Evolutionary conservation across 1,284 basidiomycete species (phyloP).

Genomic region (Cryptococcus hybrid): DNA sequence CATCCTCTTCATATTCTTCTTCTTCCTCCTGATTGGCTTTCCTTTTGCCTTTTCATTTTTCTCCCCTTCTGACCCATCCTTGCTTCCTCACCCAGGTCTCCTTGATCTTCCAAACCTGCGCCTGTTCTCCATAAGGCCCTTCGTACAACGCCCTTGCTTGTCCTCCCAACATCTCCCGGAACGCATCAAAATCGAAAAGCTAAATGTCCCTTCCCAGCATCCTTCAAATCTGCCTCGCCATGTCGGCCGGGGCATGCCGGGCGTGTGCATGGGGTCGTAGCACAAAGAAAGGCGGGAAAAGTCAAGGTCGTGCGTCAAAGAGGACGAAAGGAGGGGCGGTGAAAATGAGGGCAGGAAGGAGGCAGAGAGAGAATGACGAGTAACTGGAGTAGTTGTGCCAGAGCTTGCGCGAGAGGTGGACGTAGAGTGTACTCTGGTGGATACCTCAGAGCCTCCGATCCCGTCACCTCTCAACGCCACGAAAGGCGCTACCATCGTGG

Average conservation of each 20-base stretch:
- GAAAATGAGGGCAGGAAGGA: neutral
- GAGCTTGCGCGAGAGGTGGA: too few species aligned
- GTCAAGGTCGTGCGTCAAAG: constrained; percentile 25
- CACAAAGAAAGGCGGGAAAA: constrained; percentile 48
- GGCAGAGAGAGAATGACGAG: neutral
- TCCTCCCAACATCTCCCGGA: constrained; percentile 50
- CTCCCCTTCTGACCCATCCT: constrained; percentile 24
- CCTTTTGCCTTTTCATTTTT: constrained; percentile 12
- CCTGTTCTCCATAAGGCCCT: constrained; percentile 56
- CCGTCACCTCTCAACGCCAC: constrained; percentile 3
- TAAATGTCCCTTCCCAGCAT: constrained; percentile 57
- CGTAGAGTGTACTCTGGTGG: too few species aligned
- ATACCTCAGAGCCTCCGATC: neutral
- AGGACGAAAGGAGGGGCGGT: constrained; percentile 13
- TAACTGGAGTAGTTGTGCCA: too few species aligned
- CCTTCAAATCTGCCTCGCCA: constrained; percentile 52
- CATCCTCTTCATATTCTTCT: neutral
- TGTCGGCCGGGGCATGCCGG: constrained; percentile 48
- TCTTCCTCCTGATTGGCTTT: constrained; percentile 9
- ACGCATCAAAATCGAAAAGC: constrained; percentile 57
- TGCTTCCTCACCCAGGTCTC: constrained; percentile 52
- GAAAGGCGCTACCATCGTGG: constrained; percentile 8
- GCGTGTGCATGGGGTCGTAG: constrained; percentile 45
- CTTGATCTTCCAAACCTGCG: constrained; percentile 57
- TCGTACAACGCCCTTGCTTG: constrained; percentile 50